Percentiles rank a stretch among this genome's conserved stretches.
These are phyloP conservation scores for Acorus gramineus DNA, from an alignment of 106 monocot species.

Conservation along the genomic window DNA sequence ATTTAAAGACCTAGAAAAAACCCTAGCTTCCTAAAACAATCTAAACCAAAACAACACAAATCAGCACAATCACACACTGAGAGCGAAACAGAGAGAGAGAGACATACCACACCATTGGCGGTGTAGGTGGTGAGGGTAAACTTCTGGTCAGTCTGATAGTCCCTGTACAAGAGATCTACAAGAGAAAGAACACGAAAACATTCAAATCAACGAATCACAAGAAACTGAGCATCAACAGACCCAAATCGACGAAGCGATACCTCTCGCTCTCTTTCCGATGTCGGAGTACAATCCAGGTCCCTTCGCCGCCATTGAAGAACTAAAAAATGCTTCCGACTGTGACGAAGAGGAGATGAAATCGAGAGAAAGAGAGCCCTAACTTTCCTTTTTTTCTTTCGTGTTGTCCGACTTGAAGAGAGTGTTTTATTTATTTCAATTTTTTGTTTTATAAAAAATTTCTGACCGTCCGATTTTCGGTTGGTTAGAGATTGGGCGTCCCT, in stretches of 20 bases:
- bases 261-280: slow-evolving; percentile 48
- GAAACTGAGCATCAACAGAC: background rate
- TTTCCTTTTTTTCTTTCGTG: too few relatives aligned
- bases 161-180: slow-evolving; percentile 74
- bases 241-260: background rate
- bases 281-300: slow-evolving; percentile 42
- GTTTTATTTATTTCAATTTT: too few relatives aligned
- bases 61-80: background rate
- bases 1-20: too few relatives aligned
- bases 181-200: slow-evolving; percentile 3
- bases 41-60: too few relatives aligned
- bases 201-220: background rate
- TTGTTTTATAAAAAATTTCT: too few relatives aligned
- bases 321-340: too few relatives aligned
- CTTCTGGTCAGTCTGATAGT: slow-evolving; percentile 74
- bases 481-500: too few relatives aligned
- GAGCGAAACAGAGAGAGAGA: background rate
- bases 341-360: too few relatives aligned
- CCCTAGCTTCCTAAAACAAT: too few relatives aligned
- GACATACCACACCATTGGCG: slow-evolving; percentile 59
- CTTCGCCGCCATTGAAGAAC: slow-evolving; percentile 5
- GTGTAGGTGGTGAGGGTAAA: slow-evolving; percentile 57
- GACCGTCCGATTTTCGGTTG: too few relatives aligned
- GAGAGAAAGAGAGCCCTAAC: too few relatives aligned
- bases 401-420: too few relatives aligned